Evolutionary conservation across 2,329 filamentous ascomycete genomes (phyloP), one percentile per base, ranked within the genome.

Genomic region (Alternaria sp.): DNA sequence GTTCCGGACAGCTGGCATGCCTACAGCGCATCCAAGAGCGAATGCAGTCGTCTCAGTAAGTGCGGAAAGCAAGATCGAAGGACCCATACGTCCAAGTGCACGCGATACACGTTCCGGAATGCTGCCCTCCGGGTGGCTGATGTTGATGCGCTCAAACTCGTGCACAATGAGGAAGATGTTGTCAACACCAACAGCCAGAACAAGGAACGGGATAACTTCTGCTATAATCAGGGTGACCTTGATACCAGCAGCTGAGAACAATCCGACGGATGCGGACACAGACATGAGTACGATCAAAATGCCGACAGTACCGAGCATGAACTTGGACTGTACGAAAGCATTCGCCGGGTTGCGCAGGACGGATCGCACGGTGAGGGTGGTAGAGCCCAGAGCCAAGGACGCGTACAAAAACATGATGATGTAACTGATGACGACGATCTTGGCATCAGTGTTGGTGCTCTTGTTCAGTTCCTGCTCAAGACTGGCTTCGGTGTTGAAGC

Each of bases 91-190:
- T 23, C 95, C 94, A n/a, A 98, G 83, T 3, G 95, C 91, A 71
- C 90, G 89, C 5, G 92, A 90, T 54, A 98, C 88, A 26, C 95
- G 87, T 71, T 93, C 88, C 67, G 96, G 90, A 2, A 99, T 89
- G 76, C 90, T 85, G 62, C 93, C 90, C 71, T 98, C 93, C 0
- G 93, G 92, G 71, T 97, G 91, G 76, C 90, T 96, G 67, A 93
- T 81, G 71, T 99, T 99, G 74, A 97, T 91, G 29, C 95, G 86
- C 75, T 99, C 95, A 59, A 99, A 96, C 78, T 99, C 95, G 78
- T 99, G 95, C 0, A 99, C 95, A 58, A 99, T 97, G 55, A 99
- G 82, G 80, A 99, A 99, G 70, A 99, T 98, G 73, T 99, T 99
- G 83, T 99, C 95, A 3, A 99, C 96, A 44, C 95, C 95, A 28